A percentile compares a stretch with the other conserved stretches of the same genome.
Conservation (phyloP, 169 alveolate genomes). For the Amoebophrya sp. region DNA sequence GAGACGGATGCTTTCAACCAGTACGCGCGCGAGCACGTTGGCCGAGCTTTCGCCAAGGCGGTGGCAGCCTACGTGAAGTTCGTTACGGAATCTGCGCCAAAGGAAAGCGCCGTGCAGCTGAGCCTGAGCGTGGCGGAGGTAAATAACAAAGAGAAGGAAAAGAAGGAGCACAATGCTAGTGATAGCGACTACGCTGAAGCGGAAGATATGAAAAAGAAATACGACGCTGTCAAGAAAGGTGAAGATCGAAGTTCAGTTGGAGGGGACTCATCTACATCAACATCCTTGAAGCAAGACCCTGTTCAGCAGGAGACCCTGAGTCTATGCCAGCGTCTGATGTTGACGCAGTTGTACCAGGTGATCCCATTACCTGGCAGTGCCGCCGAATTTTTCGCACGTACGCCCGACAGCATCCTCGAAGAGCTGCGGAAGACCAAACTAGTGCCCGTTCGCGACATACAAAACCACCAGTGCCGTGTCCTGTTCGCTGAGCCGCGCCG, state of each 20-base stretch:
- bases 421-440: not conserved
- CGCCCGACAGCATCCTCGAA: not conserved
- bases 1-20: not conserved
- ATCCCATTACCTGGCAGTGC: not conserved
- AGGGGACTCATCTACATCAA: too few species aligned
- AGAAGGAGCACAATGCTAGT: not conserved
- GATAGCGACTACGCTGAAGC: not conserved
- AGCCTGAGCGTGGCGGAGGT: not conserved
- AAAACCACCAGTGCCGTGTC: too few species aligned
- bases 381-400: not conserved
- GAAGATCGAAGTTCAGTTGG: too few species aligned
- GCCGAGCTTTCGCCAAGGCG: not conserved
- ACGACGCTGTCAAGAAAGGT: too few species aligned
- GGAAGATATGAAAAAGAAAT: too few species aligned
- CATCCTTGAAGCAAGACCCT: not conserved
- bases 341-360: not conserved
- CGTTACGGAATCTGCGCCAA: not conserved
- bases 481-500: slow-evolving; percentile 20
- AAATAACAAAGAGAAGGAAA: not conserved
- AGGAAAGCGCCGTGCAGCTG: not conserved
- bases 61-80: not conserved
- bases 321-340: not conserved
- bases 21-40: not conserved
- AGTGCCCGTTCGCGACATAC: not conserved
- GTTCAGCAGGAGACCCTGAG: not conserved